Conservation (phyloP, 345 rosid species). For the Bruguiera gymnorhiza region DNA sequence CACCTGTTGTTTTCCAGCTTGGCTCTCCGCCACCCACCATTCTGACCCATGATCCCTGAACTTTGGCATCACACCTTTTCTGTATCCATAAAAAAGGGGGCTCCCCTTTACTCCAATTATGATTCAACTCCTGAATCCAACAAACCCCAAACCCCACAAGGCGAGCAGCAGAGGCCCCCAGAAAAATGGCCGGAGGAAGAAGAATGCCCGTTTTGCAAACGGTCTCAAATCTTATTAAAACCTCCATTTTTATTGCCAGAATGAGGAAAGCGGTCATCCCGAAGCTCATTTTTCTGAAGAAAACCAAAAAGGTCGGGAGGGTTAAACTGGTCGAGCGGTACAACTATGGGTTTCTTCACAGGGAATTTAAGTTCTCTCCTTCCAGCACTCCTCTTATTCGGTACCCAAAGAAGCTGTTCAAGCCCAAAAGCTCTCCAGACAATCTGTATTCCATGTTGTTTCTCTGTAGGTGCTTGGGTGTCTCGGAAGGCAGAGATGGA, state of each 20-base stretch:
- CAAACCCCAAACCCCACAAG: no score
- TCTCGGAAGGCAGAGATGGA: slow-evolving; percentile 13
- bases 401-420: neutral
- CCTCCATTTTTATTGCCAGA: slow-evolving; percentile 23
- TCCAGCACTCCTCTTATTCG: slow-evolving; percentile 28
- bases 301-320: slow-evolving; percentile 29
- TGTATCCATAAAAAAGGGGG: slow-evolving; percentile 4
- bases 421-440: neutral
- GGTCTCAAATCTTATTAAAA: slow-evolving; percentile 31
- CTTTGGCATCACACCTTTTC: neutral
- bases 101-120: neutral
- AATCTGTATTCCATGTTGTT: slow-evolving; percentile 23
- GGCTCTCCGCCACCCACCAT: slow-evolving; percentile 10
- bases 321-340: slow-evolving; percentile 29
- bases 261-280: slow-evolving; percentile 36
- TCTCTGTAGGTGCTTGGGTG: slow-evolving; percentile 43
- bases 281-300: slow-evolving; percentile 33
- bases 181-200: slow-evolving; percentile 14
- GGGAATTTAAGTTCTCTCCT: slow-evolving; percentile 53
- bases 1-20: slow-evolving; percentile 26
- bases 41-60: neutral
- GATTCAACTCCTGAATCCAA: neutral
- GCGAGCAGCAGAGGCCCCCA: no score
- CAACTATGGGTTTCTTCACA: slow-evolving; percentile 29
- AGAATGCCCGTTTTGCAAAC: slow-evolving; percentile 28